Evolutionary conservation across 768 basidiomycete genomes (phyloP).

Genomic region (Stropharia rugosoannulata): DNA sequence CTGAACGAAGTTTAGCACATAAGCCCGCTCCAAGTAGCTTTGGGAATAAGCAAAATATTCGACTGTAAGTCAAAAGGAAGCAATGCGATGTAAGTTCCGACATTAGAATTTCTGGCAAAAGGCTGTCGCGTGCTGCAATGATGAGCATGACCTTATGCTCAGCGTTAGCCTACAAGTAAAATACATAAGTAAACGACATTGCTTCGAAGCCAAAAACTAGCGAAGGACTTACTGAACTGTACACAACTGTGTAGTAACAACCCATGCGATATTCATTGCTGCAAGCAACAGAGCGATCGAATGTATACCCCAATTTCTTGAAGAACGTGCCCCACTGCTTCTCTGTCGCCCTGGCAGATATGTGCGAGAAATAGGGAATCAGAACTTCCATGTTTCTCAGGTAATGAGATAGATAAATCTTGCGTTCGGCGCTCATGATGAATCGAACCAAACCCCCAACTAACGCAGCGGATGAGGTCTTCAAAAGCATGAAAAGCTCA

Average conservation of each 20-base stretch:
- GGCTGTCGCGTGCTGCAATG: not conserved
- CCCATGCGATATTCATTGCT: too few species aligned
- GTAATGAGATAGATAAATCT: not conserved
- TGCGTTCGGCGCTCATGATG: not conserved
- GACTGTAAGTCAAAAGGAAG: not conserved
- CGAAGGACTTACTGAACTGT: too few species aligned
- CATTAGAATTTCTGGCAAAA: not conserved
- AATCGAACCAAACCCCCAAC: not conserved
- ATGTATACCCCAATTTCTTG: too few species aligned
- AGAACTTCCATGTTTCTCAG: not conserved
- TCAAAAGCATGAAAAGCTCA: not conserved
- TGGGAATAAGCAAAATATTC: conserved; percentile 1
- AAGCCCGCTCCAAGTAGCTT: not conserved
- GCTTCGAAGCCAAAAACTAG: too few species aligned
- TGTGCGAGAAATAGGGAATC: too few species aligned
- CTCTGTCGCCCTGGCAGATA: too few species aligned
- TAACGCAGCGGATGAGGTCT: not conserved
- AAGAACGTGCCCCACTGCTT: too few species aligned
- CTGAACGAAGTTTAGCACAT: not conserved
- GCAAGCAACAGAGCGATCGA: too few species aligned
- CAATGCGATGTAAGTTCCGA: not conserved
- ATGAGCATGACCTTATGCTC: not conserved
- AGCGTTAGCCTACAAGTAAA: not conserved
- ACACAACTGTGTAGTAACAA: too few species aligned
- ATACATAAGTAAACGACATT: not conserved